Evolutionary conservation across 1,284 basidiomycete species (phyloP), one percentile per base, ranked within the genome.

Genomic region (Pterulicium gracile): DNA sequence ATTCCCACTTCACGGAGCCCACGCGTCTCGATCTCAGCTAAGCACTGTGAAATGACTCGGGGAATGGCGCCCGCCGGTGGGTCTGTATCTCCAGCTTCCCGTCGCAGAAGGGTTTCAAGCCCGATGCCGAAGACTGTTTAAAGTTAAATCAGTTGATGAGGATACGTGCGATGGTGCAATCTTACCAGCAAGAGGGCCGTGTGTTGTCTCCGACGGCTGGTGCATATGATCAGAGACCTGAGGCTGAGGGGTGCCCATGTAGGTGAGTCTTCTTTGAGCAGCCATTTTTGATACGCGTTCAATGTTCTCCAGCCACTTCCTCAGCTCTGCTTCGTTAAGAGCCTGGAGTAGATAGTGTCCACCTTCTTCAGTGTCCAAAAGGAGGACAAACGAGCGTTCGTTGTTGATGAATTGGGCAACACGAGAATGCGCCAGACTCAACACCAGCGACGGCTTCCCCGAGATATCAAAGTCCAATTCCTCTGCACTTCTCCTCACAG

Each of bases 331-430:
- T 58, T 71, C 76, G 49, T 72, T 77, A 23, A 77, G 59, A 1
- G 85, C 79, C 59, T 91, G 88, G 14, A 91, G 63, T 20, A 89
- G 61, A 54, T 88, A 88, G 54, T 83, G 79, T 0, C 84, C 86
- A 3, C 88, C 88, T 57, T 91, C 88, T 57, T 91, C 88, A 1
- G 88, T 86, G 53, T 83, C 77, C 34, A 91, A 67, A 56, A 85
- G 78, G 67, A 90, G 87, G 27, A 77, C 79, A 58, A 79, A 90
- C 41, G 86, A 85, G 22, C 88, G 72, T 50, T 86, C 82, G 55
- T 81, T 79, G 58, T 88, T 88, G 61, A 81, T 74, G 54, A 82
- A 81, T 49, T 76, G 74, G 2, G 72, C 67, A 14, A 84, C 78
- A 34, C 71, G 73, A 10, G 84, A 81, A 51, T 83, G 83, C 43